Base-by-base conservation (phyloP, 257 asterid genomes). In the Penstemon newberryi region DNA sequence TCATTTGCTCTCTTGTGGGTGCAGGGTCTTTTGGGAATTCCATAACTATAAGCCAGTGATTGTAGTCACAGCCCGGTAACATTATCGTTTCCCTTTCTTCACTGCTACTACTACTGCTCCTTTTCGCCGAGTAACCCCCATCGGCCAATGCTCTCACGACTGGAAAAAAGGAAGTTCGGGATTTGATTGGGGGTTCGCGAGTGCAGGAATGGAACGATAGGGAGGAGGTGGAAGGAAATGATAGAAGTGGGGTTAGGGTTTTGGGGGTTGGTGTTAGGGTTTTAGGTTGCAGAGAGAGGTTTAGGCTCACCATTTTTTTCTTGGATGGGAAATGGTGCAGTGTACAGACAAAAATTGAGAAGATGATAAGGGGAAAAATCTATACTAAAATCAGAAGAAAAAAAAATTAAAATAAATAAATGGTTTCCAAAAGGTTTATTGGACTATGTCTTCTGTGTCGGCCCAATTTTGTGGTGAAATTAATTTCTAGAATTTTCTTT, bases 1-100 rank as follows among this genome's bases (percentile, higher is more conserved):
- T 94, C 99, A 94, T 94, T 78, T 94, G 99, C 38, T 94, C 99
- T 63, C 97, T 82, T 49, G 97, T 84, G 10, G 99, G 99, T 19
- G 93, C 90, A 64, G 96, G 99, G 84, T 94, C 99, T 56, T 91
- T 91, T 19, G 99, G 96, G 68, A 94, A 94, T 76, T 94, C 99
- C 99, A 94, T 84, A 40, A 94, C 99, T 66, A 94, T 87, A 45
- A 94, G 89, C 96, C 99, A 94, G 71, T 94, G 99, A 37, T 89
- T 94, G 72, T 94, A 94, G 78, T 94, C 99, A 76, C 99, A 94
- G n/a, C 99, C 99, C 36, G 99, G 98, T 49, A 94, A 62, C 95
- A 84, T 89, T 63, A 91, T 94, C 76, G 96, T 82, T 64, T 91
- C 99, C 79, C 92, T 86, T 46, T 91, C 95, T 58, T 94, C 99